Percentiles rank a stretch among this genome's conserved stretches.
Conservation (phyloP, 2,329 filamentous ascomycete genomes). For the Lachnellula cervina region DNA sequence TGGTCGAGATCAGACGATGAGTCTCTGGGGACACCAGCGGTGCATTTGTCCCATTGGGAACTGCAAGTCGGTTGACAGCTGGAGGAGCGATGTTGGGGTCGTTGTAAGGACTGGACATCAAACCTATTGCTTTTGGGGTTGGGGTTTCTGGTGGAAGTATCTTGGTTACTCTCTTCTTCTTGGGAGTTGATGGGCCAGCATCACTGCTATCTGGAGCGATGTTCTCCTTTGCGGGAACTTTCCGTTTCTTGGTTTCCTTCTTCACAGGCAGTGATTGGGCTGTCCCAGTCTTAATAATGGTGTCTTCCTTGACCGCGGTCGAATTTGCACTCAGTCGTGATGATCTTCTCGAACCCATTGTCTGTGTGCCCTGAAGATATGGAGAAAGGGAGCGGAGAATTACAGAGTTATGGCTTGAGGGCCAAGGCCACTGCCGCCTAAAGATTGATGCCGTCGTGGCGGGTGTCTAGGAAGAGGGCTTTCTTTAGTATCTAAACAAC, state of each 20-base stretch:
- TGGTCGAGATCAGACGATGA: slow-evolving; percentile 54
- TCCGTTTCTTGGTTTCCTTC: slow-evolving; percentile 23
- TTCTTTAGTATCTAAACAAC: not conserved
- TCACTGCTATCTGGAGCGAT: slow-evolving; percentile 7
- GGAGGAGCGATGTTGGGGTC: slow-evolving; percentile 31
- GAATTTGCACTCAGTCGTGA: slow-evolving; percentile 23
- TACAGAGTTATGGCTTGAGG: slow-evolving; percentile 7
- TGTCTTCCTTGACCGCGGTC: slow-evolving; percentile 8
- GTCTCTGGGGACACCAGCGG: slow-evolving; percentile 67
- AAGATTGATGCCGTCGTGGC: not conserved
- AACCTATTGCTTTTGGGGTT: slow-evolving; percentile 43
- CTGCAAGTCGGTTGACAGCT: slow-evolving; percentile 48
- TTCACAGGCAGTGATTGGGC: slow-evolving; percentile 10
- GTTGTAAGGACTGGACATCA: slow-evolving; percentile 41
- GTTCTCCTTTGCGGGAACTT: slow-evolving; percentile 17
- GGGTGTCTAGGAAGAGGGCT: not conserved
- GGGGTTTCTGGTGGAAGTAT: slow-evolving; percentile 38
- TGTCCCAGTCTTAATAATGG: not conserved
- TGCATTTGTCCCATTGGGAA: slow-evolving; percentile 63
- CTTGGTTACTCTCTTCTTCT: slow-evolving; percentile 20
- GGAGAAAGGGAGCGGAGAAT: not conserved
- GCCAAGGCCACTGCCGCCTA: slow-evolving; percentile 18
- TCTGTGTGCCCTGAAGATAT: not conserved
- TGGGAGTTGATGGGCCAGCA: slow-evolving; percentile 25
- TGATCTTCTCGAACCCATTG: slow-evolving; percentile 28